Base-by-base conservation (phyloP, 2,329 filamentous ascomycete genomes). In the Chlorencoelia australis region DNA sequence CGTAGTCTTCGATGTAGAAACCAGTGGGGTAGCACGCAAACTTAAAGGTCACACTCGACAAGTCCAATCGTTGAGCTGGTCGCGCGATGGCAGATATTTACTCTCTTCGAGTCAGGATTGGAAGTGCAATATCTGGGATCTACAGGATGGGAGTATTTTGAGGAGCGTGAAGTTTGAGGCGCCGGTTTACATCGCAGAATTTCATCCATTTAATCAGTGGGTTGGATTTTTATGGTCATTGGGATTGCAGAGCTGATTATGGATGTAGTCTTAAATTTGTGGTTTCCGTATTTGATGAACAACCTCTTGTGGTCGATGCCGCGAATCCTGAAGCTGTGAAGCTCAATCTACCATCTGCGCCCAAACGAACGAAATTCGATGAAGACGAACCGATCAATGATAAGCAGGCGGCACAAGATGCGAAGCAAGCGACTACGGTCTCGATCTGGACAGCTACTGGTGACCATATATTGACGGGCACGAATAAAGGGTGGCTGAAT, bases 1-100 rank as follows among this genome's bases (percentile, higher is more conserved):
- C 26, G 85, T 94, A 37, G 82, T 98, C 30, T 98, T 94, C 71
- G 91, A 98, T 57, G 76, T 96, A 33, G 93, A 98, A 62, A 98
- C 93, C 7, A 94, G 93, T 70, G 89, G 91, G 24, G 85, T 96
- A 4, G 91, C 91, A 40, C 81, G 87, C 55, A 98, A 96, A 63
- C 68, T 98, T 45, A 78, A 86, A 47, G 91, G 89, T 9, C 91
- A 98, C 62, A 94, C 84, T 33, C 80, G 85, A 55, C 89, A 91
- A 57, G 88, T 98, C 39, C 89, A 94, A 50, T 94, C 85, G 34
- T 62, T 98, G 42, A 94, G 88, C 65, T 98, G 91, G 91, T 95
- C 89, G 35, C 73, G 81, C 51, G 85, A 87, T 62, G 89, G 91
- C 17, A 75, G 85, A 47, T 96, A 94, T 60, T 69, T 98, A 35